Conservation (phyloP, 2,329 filamentous ascomycete species). For the Chrysoporthe puriensis region DNA sequence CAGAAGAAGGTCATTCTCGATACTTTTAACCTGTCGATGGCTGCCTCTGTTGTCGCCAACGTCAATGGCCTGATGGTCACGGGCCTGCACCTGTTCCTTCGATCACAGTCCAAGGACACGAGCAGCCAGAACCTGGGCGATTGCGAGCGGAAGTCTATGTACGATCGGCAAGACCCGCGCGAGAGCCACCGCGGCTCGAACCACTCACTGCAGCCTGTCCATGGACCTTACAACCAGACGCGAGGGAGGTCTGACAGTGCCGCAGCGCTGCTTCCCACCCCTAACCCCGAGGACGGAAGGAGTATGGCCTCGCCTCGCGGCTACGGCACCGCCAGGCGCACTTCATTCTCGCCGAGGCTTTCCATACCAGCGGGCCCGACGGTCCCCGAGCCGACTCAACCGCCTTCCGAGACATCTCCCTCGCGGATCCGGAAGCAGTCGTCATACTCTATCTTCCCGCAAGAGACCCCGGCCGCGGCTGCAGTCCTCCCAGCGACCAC, state of each 20-base stretch:
- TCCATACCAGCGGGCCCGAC: constrained; percentile 31
- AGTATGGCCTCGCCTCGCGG: background rate
- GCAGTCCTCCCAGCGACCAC: constrained; percentile 52
- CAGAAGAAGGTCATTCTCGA: constrained; percentile 41
- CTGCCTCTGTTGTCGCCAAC: constrained; percentile 68
- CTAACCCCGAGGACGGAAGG: constrained; percentile 4
- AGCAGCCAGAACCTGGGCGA: constrained; percentile 52
- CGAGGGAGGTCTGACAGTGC: constrained; percentile 18
- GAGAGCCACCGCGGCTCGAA: constrained; percentile 30
- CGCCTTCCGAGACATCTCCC: constrained; percentile 32
- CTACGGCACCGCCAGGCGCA: constrained; percentile 12
- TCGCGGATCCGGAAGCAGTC: constrained; percentile 42
- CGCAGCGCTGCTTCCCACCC: constrained; percentile 15
- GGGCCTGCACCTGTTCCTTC: constrained; percentile 68
- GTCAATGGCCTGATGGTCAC: constrained; percentile 68
- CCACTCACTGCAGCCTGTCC: constrained; percentile 42
- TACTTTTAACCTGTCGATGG: constrained; percentile 59
- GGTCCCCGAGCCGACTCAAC: constrained; percentile 36
- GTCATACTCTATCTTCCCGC: constrained; percentile 47
- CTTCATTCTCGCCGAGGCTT: constrained; percentile 25
- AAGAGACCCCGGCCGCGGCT: constrained; percentile 35
- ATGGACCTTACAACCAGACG: background rate
- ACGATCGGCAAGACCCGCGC: constrained; percentile 47
- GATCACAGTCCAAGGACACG: constrained; percentile 62
- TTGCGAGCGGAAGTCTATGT: constrained; percentile 50